Percentiles rank a stretch among this genome's conserved stretches.
phyloP scores from a whole-genome alignment of 2,329 filamentous ascomycete species.

The Drechslera avenae region DNA sequence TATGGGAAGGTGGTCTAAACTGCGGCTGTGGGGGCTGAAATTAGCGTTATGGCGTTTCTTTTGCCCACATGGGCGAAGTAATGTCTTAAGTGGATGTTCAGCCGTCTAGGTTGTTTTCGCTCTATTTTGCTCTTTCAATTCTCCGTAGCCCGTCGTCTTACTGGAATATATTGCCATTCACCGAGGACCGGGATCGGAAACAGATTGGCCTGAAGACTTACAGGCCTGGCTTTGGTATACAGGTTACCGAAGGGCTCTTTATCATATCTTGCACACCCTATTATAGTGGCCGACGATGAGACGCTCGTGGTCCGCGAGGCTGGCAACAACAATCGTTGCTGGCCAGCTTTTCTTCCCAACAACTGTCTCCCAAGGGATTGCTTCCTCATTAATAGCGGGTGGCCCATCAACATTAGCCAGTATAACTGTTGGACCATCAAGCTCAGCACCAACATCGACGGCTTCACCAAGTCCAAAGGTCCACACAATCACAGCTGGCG shows the following conservation, averaged over 20 bases:
- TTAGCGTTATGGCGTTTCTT: constrained; percentile 5
- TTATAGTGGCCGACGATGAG: constrained; percentile 10
- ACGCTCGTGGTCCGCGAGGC: constrained; percentile 12
- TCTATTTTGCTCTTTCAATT: not conserved
- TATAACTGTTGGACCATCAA: constrained; percentile 4
- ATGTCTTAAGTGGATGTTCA: constrained; percentile 8
- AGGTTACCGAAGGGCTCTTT: not conserved
- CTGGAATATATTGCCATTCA: not conserved
- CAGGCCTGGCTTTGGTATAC: not conserved
- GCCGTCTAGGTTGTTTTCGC: not conserved
- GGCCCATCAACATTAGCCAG: not conserved
- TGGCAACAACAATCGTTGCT: constrained; percentile 17
- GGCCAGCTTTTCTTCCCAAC: constrained; percentile 12
- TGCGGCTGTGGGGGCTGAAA: constrained; percentile 12
- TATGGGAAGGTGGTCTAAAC: constrained; percentile 6
- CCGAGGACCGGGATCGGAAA: not conserved
- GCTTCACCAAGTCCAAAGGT: constrained; percentile 26
- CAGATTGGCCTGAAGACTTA: not conserved
- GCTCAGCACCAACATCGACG: constrained; percentile 17
- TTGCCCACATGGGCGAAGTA: constrained; percentile 1
- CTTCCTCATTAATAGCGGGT: not conserved
- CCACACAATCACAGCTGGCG: constrained; percentile 47
- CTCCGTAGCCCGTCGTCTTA: not conserved
- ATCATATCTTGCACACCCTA: not conserved
- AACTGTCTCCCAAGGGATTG: constrained; percentile 6